Evolutionary conservation across 257 asterid species (phyloP).

Genomic region (Mentha longifolia): DNA sequence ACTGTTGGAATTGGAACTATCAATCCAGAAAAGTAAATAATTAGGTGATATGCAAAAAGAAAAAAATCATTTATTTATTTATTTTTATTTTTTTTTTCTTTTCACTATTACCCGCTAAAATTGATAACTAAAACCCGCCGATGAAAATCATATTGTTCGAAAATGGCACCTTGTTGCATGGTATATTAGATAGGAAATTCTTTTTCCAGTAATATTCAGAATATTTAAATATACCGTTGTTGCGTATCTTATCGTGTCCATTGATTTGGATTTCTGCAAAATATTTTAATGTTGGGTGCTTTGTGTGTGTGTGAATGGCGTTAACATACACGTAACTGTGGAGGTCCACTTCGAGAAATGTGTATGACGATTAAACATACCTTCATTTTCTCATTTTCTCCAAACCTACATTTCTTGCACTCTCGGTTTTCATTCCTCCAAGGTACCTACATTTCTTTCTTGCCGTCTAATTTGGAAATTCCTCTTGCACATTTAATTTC

Average conservation of each 20-base stretch:
- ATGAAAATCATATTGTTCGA: no score
- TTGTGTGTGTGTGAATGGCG: constrained; percentile 24
- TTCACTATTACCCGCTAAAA: no score
- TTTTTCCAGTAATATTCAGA: no score
- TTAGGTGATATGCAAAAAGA: no score
- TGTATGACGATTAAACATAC: constrained; percentile 30
- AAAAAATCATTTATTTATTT: no score
- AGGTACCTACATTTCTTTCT: constrained; percentile 33
- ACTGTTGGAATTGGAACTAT: no score
- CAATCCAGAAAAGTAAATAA: no score
- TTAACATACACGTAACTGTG: constrained; percentile 34
- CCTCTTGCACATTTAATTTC: constrained; percentile 31
- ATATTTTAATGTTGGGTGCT: neutral
- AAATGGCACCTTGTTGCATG: no score
- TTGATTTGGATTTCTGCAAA: constrained; percentile 2
- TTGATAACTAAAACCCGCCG: no score
- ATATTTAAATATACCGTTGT: neutral
- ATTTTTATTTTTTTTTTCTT: no score
- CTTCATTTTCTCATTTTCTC: constrained; percentile 3
- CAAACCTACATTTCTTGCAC: constrained; percentile 33
- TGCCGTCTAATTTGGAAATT: constrained; percentile 35
- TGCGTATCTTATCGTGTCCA: neutral
- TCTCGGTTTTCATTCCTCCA: constrained; percentile 31
- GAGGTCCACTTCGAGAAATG: constrained; percentile 43
- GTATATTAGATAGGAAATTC: no score